phyloP scores from a whole-genome alignment of 2,329 filamentous ascomycete species.

The Aspergillus alliaceus region DNA sequence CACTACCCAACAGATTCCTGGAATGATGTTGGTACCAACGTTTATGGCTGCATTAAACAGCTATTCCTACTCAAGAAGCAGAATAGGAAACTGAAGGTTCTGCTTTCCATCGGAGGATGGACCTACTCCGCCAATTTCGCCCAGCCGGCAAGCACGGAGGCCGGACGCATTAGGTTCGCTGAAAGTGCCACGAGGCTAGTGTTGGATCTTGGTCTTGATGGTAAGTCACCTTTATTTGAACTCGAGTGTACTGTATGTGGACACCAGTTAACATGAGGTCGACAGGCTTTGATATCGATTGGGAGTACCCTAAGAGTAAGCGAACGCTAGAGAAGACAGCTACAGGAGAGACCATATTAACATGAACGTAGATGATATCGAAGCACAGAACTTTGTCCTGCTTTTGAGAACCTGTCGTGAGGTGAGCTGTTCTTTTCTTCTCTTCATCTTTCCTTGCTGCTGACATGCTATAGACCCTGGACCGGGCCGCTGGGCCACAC shows the following conservation, averaged over 20 bases:
- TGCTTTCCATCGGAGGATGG: conserved; percentile 83
- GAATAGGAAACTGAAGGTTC: conserved; percentile 72
- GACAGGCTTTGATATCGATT: conserved; percentile 47
- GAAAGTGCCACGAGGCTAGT: conserved; percentile 71
- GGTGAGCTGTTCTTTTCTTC: conserved; percentile 22
- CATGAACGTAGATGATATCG: conserved; percentile 33
- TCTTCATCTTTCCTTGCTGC: not conserved
- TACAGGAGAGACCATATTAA: conserved; percentile 12
- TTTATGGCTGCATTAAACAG: conserved; percentile 76
- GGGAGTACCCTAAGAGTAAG: conserved; percentile 47
- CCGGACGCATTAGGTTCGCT: conserved; percentile 66
- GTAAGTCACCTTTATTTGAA: conserved; percentile 21
- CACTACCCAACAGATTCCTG: conserved; percentile 66
- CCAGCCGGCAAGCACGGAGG: conserved; percentile 62
- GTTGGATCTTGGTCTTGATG: conserved; percentile 73
- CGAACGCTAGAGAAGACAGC: not conserved
- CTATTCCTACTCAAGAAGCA: conserved; percentile 72
- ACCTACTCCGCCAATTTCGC: conserved; percentile 78
- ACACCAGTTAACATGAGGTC: not conserved
- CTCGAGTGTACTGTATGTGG: not conserved
- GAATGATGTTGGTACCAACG: conserved; percentile 70
- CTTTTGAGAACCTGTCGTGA: conserved; percentile 45
- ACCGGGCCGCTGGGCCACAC: conserved; percentile 39
- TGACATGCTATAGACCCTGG: conserved; percentile 31
- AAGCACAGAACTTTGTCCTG: conserved; percentile 45